phyloP scores from a whole-genome alignment of 306 rosid species.

The Alnus glutinosa region DNA sequence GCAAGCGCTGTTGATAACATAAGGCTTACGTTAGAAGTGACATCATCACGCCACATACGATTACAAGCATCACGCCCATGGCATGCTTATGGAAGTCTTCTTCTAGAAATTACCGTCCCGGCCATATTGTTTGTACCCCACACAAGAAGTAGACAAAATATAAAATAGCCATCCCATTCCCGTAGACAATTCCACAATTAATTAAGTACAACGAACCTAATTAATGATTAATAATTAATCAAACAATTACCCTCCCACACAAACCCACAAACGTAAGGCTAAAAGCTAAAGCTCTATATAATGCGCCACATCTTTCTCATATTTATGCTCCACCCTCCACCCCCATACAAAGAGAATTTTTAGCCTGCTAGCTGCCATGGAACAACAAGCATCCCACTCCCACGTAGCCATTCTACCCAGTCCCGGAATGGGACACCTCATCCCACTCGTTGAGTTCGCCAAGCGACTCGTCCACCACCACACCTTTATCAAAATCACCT shows the following conservation, averaged over 20 bases:
- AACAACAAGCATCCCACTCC: slow-evolving; percentile 27
- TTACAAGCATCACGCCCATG: not conserved
- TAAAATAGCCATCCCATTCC: not conserved
- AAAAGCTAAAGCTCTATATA: not conserved
- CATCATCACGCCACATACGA: slow-evolving; percentile 34
- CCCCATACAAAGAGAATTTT: not conserved
- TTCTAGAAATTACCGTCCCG: slow-evolving; percentile 19
- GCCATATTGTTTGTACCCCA: not conserved
- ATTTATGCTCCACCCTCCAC: not conserved
- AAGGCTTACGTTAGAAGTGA: slow-evolving; percentile 60
- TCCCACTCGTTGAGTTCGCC: slow-evolving; percentile 70
- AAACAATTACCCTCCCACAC: not conserved
- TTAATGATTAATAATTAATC: not conserved
- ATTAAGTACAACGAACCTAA: not conserved
- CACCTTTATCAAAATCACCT: slow-evolving; percentile 34
- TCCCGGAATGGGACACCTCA: slow-evolving; percentile 90
- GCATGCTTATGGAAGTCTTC: not conserved
- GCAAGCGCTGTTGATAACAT: slow-evolving; percentile 23
- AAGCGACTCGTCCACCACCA: slow-evolving; percentile 44
- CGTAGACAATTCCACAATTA: not conserved
- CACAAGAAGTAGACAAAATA: not conserved
- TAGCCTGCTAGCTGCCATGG: slow-evolving; percentile 30
- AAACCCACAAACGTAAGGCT: not conserved
- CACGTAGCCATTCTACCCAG: slow-evolving; percentile 54
- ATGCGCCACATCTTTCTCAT: not conserved